Conservation (phyloP, 2,329 filamentous ascomycete species). For the Colletotrichum sp. region DNA sequence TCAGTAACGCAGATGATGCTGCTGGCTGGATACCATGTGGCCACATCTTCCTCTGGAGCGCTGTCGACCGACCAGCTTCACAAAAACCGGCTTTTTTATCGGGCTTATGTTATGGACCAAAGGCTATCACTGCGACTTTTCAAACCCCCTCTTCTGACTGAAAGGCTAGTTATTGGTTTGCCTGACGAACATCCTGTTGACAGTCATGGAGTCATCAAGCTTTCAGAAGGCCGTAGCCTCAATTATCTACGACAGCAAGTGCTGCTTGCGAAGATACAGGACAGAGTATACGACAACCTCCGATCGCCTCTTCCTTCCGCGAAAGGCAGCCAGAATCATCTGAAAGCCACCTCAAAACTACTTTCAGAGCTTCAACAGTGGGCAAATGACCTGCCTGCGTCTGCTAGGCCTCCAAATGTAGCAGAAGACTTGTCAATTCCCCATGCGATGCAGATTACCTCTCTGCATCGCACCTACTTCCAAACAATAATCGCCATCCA, state of each 20-base stretch:
- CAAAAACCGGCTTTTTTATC: not conserved
- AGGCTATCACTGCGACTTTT: accelerated
- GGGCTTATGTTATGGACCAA: not conserved
- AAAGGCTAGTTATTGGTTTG: accelerated
- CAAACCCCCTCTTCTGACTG: not conserved
- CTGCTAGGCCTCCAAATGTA: not conserved
- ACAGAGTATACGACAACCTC: not conserved
- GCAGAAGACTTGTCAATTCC: not conserved
- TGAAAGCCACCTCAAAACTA: not conserved
- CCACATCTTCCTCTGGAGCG: not conserved
- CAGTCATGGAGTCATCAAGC: not conserved
- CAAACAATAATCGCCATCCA: not conserved
- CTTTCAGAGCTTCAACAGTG: not conserved
- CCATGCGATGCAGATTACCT: not conserved
- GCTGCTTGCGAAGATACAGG: not conserved
- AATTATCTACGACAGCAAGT: not conserved
- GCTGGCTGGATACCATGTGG: not conserved
- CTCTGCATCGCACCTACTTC: not conserved
- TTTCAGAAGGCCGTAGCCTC: not conserved
- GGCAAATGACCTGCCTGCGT: not conserved
- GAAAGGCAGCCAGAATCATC: accelerated
- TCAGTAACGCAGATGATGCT: not conserved
- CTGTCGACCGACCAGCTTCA: accelerated
- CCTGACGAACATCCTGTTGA: not conserved
- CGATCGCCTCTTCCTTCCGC: not conserved